Percentiles rank a stretch among this genome's conserved stretches.
These are phyloP conservation scores for Monilinia aucupariae DNA, from an alignment of 2,329 filamentous ascomycete species.

Conservation along the genomic window DNA sequence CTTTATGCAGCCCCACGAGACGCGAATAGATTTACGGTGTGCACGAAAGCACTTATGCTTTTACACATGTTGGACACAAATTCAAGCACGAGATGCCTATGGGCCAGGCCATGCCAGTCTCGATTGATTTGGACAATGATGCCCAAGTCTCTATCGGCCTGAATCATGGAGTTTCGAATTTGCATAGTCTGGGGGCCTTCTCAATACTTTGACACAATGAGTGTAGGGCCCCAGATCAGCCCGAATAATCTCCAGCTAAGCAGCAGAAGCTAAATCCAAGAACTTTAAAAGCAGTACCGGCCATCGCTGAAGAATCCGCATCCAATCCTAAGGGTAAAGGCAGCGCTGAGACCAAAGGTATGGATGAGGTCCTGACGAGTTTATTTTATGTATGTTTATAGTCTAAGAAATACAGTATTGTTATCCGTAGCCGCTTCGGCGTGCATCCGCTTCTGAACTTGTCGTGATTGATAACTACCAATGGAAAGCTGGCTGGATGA, in stretches of 20 bases:
- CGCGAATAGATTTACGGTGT: conserved; percentile 55
- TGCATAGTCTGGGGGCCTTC: background rate
- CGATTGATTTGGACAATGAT: conserved; percentile 52
- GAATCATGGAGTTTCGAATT: background rate
- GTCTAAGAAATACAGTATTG: background rate
- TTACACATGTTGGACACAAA: conserved; percentile 76
- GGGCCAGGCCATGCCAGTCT: conserved; percentile 56
- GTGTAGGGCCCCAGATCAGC: too few species aligned
- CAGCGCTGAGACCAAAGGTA: background rate
- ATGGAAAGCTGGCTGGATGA: too few species aligned
- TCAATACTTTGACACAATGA: background rate
- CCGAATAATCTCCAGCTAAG: too few species aligned
- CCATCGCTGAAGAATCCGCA: too few species aligned
- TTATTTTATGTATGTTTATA: background rate
- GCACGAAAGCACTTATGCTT: conserved; percentile 76
- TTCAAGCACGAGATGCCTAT: conserved; percentile 87
- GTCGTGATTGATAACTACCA: too few species aligned
- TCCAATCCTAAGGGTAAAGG: too few species aligned
- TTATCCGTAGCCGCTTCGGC: too few species aligned
- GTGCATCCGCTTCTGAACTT: too few species aligned
- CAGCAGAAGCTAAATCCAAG: too few species aligned
- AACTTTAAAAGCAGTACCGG: too few species aligned
- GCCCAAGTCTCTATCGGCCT: conserved; percentile 38
- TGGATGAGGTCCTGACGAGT: background rate
- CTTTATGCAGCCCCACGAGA: background rate